Percentiles rank a stretch among this genome's conserved stretches.
phyloP scores from a whole-genome alignment of 768 basidiomycete species.

The Galerina sulciceps region DNA sequence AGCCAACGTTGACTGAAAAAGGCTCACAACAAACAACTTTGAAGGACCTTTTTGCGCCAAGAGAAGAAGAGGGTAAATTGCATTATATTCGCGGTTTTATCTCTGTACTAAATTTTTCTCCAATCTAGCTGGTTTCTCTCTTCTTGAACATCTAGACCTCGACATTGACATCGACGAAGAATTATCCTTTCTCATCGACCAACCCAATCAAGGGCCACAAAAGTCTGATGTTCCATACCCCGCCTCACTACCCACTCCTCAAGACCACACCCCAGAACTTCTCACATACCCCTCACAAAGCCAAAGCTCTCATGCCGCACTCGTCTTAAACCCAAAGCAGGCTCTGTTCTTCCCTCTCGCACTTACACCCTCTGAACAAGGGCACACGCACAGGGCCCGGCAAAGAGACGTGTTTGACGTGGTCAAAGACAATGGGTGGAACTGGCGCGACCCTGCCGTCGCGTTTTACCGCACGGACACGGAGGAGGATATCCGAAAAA shows the following conservation, averaged over 20 bases:
- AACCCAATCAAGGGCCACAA: constrained; percentile 3
- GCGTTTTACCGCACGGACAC: constrained; percentile 55
- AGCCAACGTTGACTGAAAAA: neutral
- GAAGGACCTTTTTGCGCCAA: constrained; percentile 77
- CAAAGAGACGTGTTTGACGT: constrained; percentile 54
- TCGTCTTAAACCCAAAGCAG: constrained; percentile 53
- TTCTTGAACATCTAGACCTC: constrained; percentile 75
- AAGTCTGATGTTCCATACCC: constrained; percentile 8
- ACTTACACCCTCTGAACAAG: constrained; percentile 1
- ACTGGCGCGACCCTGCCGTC: constrained; percentile 44
- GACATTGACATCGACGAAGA: constrained; percentile 75
- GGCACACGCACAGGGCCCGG: constrained; percentile 32
- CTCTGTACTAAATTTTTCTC: neutral
- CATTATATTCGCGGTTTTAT: neutral
- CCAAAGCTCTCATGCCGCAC: constrained; percentile 26
- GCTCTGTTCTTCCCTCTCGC: constrained; percentile 68
- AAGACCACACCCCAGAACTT: neutral
- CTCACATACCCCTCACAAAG: constrained; percentile 13
- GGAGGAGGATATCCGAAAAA: constrained; percentile 62
- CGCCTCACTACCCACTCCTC: constrained; percentile 3
- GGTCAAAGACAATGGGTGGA: constrained; percentile 51
- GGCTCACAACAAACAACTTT: constrained; percentile 38
- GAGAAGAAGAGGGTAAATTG: constrained; percentile 63
- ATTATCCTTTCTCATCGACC: constrained; percentile 32
- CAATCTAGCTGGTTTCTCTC: constrained; percentile 65